Evolutionary conservation across 345 rosid genomes (phyloP).

Genomic region (Cardiospermum halicacabum): DNA sequence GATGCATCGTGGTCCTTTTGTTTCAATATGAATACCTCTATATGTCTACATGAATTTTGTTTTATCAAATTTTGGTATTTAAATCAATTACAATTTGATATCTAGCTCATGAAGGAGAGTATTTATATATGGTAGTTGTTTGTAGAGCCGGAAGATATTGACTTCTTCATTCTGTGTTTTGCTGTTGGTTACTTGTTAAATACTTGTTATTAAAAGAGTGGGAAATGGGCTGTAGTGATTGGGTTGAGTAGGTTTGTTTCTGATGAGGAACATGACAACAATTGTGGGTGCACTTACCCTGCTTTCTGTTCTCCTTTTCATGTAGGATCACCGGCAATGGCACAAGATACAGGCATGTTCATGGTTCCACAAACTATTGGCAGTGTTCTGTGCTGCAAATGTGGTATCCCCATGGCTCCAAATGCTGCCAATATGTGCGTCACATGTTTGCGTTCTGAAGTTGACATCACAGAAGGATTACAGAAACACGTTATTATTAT

Average conservation of each 20-base stretch:
- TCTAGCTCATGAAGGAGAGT: background rate
- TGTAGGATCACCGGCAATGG: background rate
- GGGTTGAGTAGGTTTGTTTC: background rate
- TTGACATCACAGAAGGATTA: constrained; percentile 17
- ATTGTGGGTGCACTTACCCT: background rate
- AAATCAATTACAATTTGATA: too few relatives aligned
- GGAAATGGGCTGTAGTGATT: background rate
- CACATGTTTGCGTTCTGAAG: constrained; percentile 17
- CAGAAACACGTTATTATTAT: constrained; percentile 11
- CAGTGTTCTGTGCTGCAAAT: constrained; percentile 19
- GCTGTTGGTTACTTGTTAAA: background rate
- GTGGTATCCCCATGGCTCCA: constrained; percentile 16
- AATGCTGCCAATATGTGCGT: constrained; percentile 18
- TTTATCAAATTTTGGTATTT: background rate
- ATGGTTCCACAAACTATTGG: constrained; percentile 15
- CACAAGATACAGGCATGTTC: constrained; percentile 13
- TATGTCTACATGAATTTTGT: too few relatives aligned
- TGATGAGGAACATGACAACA: background rate
- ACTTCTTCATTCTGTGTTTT: background rate
- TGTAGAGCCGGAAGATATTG: background rate
- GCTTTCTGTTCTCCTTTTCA: background rate
- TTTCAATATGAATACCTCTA: too few relatives aligned
- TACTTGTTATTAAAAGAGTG: background rate
- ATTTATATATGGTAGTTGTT: background rate
- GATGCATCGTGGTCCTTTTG: too few relatives aligned